Evolutionary conservation across 116 monocot species (phyloP).

Genomic region (Iris pallida): DNA sequence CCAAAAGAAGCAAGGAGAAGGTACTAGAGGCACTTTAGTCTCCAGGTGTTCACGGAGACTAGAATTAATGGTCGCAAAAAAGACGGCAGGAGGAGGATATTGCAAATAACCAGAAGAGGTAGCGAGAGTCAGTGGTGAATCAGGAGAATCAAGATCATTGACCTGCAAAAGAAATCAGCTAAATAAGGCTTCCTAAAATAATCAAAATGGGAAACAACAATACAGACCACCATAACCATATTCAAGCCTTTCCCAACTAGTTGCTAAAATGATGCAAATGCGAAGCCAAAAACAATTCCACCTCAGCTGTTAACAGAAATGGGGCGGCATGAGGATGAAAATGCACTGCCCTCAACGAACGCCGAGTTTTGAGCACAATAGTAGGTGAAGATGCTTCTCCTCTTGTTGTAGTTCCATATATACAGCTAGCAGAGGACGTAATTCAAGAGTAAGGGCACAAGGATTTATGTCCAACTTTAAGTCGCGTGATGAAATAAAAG

Average conservation of each 20-base stretch:
- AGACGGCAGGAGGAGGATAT: constrained; percentile 80
- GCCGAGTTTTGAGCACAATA: constrained; percentile 79
- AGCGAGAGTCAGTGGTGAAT: constrained; percentile 71
- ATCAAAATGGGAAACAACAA: background rate
- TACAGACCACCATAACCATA: background rate
- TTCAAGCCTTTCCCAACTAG: background rate
- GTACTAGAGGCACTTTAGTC: constrained; percentile 24
- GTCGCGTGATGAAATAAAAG: no score
- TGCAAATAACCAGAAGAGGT: constrained; percentile 79
- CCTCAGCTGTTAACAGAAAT: constrained; percentile 90
- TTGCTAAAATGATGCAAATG: constrained; percentile 4
- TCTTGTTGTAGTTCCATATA: constrained; percentile 91
- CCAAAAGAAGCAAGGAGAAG: constrained; percentile 40
- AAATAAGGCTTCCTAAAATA: constrained; percentile 2
- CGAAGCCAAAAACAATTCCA: constrained; percentile 19
- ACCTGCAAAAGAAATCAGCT: constrained; percentile 47
- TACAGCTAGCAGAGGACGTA: constrained; percentile 50
- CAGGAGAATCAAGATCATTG: constrained; percentile 94
- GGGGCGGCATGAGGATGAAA: constrained; percentile 98
- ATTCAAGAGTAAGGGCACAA: constrained; percentile 8
- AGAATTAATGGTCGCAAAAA: constrained; percentile 48
- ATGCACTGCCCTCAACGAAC: constrained; percentile 95
- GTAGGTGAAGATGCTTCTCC: constrained; percentile 63
- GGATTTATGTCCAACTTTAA: background rate
- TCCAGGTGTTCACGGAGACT: constrained; percentile 21